Evolutionary conservation across 2,329 filamentous ascomycete genomes (phyloP), one percentile per base, ranked within the genome.

Genomic region (Diaporthe sp.): DNA sequence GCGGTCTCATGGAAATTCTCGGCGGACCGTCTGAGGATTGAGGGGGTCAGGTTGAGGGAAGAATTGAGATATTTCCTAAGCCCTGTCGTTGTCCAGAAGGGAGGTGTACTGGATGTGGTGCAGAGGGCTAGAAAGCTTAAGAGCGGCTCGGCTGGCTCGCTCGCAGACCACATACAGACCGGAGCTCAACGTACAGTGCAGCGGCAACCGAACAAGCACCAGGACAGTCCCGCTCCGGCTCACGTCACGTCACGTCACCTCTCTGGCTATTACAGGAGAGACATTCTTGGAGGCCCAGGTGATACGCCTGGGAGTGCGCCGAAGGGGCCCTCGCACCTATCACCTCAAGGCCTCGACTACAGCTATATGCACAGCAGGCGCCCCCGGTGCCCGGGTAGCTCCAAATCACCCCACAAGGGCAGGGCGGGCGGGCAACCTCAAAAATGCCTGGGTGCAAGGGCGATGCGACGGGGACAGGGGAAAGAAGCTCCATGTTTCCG

Each of bases 401-500:
- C 55, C 22, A 55, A n/a, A 42, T 69, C 65, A 69, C 65, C 65
- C 65, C 65, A 69, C 65, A 69, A 69, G 34, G 49, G 49, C 34
- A 69, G 65, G 62, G 31, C 49, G 37, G 65, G 65, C 65, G 49
- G 65, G 49, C 65, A 55, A 55, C 46, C 65, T 53, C 31, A 25
- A 69, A 68, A 55, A 53, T 69, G 65, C 46, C 46, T 69, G 65
- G 65, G 31, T 69, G 46, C 34, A 39, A 39, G 46, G 65, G 49
- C 49, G 49, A 69, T 69, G 65, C 65, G 46, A 55, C 65, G 31
- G 65, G n/a, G 65, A 55, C 65, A 46, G 65, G 65, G 65, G 44
- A 39, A 37, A 69, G 31, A 42, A 73, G 58, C 71, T 73, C 71
- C 71, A 65, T 73, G 71, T 73, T 44, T 73, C 71, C 71, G 71